A percentile compares a stretch with the other conserved stretches of the same genome.
phyloP scores from a whole-genome alignment of 306 rosid genomes.

The Lithocarpus polystachyus region DNA sequence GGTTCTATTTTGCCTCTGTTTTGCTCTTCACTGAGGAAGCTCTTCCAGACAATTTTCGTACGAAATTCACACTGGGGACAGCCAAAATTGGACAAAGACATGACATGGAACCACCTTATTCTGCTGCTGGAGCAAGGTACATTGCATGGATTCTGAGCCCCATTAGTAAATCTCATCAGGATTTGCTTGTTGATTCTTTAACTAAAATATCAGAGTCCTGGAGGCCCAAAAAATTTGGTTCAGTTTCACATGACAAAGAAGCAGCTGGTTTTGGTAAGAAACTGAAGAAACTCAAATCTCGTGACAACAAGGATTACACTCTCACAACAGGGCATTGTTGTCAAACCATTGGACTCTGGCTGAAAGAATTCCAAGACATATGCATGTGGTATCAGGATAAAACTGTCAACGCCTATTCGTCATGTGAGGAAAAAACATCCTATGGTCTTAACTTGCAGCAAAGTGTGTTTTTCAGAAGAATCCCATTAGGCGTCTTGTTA shows the following conservation, averaged over 20 bases:
- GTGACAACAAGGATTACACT: conserved; percentile 12
- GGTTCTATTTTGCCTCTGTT: conserved; percentile 40
- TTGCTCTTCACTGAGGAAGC: conserved; percentile 28
- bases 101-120: conserved; percentile 11
- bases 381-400: neutral
- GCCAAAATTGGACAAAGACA: conserved; percentile 5
- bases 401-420: neutral
- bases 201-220: conserved; percentile 24
- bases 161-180: conserved; percentile 20
- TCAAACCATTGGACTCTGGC: conserved; percentile 23
- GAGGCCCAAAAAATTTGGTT: conserved; percentile 3
- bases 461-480: conserved; percentile 28
- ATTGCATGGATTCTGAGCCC: conserved; percentile 40
- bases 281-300: conserved; percentile 27
- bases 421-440: conserved; percentile 5
- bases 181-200: conserved; percentile 24
- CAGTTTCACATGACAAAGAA: conserved; percentile 22
- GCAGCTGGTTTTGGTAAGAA: conserved; percentile 19
- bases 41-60: conserved; percentile 7
- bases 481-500: conserved; percentile 34
- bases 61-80: conserved; percentile 1
- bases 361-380: conserved; percentile 18
- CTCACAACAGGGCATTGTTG: neutral
- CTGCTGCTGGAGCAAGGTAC: conserved; percentile 29
- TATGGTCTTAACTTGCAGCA: conserved; percentile 5